Base-by-base conservation (phyloP, 768 basidiomycete genomes). In the Symmetrospora coprosmae region DNA sequence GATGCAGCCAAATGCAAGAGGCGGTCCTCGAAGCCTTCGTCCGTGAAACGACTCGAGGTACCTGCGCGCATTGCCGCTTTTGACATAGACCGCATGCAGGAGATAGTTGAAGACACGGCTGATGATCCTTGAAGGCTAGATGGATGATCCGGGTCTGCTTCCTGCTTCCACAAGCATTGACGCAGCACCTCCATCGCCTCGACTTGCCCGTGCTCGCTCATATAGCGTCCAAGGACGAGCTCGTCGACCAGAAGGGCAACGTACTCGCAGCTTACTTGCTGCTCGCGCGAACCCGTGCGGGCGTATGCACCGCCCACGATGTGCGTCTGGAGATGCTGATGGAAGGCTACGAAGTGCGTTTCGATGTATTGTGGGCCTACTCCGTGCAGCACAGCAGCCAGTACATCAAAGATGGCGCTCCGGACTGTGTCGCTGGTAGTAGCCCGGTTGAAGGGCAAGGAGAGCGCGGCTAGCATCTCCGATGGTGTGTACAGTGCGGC, bases 121-220 rank as follows among this genome's bases (percentile, higher is more conserved):
- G 75, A 74, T 65, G 87, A 83, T 6, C 87, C 87, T 9, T 88
- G 88, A 79, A 96, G 82, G 73, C 92, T 80, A 0, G 87, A 84
- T 1, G 90, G 89, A 88, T 89, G 96, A 51, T 87, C 79, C 72
- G 86, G 88, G 61, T n/a, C n/a, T n/a, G n/a, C n/a, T n/a, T n/a
- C n/a, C n/a, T n/a, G n/a, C n/a, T n/a, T n/a, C n/a, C n/a, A n/a
- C n/a, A n/a, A 94, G 75, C 70, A 88, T 94, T 3, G 79, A 76
- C 34, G 77, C 82, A 0, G 86, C 82, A 39, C 91, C 66, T 86
- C 82, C 33, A 94, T 86, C 1, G 91, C 91, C 27, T 77, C 76
- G 45, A 97, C 91, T 72, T 97, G 92, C 0, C 85, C 91, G 69
- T 89, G 87, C 68, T 99, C 92, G 62, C 85, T 85, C 64, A 97